Conservation (phyloP, 2,329 filamentous ascomycete genomes). For the Fusarium miscanthi region DNA sequence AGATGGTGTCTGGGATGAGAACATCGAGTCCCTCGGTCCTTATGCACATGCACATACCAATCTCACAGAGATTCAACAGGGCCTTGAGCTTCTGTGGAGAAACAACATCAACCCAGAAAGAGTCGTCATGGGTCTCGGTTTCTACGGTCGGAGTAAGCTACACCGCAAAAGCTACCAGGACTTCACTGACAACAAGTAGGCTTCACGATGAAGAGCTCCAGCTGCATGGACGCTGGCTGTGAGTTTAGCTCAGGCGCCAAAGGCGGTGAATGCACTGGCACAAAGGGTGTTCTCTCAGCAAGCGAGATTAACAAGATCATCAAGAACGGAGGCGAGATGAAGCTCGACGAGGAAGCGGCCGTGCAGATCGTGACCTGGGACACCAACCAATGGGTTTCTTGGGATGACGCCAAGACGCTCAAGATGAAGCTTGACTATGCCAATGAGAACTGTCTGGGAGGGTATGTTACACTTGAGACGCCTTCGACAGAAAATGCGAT, state of each 20-base stretch:
- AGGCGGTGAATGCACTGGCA: background rate
- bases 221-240: accelerated
- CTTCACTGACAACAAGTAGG: background rate
- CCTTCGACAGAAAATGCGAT: too few relatives aligned
- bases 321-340: background rate
- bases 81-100: background rate
- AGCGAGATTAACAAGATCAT: background rate
- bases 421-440: constrained; percentile 3
- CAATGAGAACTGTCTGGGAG: background rate
- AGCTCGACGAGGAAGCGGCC: accelerated
- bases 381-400: background rate
- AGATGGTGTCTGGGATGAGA: background rate
- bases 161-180: accelerated
- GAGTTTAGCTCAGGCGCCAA: background rate
- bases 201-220: background rate
- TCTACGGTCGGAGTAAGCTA: background rate
- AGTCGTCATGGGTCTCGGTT: accelerated
- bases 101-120: background rate
- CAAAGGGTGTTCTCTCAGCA: accelerated
- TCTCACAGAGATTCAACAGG: background rate
- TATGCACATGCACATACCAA: background rate
- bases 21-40: background rate
- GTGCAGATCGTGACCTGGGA: accelerated
- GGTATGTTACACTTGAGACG: background rate
- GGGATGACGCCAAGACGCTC: background rate